Conservation (phyloP, 306 rosid species). For the Macrotyloma uniflorum region DNA sequence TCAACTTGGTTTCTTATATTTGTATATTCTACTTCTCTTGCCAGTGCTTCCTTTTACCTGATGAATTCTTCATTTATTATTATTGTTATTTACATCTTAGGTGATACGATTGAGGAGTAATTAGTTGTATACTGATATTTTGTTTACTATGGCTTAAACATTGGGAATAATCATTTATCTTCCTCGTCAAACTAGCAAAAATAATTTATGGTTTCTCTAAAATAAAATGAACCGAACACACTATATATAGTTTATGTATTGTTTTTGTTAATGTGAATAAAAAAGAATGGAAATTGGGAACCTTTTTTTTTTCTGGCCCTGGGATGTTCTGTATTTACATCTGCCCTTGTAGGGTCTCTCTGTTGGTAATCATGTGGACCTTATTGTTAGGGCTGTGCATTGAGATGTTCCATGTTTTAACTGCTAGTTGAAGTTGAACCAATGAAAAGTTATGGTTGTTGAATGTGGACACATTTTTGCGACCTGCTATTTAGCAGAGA, state of each 20-base stretch:
- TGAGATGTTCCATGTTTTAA: background rate
- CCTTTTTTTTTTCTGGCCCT: background rate
- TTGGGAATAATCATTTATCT: background rate
- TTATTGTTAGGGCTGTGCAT: background rate
- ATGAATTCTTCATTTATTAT: background rate
- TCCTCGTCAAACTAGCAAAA: background rate
- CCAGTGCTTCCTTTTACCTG: background rate
- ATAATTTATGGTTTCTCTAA: background rate
- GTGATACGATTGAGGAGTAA: background rate
- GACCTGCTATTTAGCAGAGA: background rate
- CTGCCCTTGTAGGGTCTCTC: background rate
- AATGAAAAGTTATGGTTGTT: background rate
- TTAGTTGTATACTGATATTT: background rate
- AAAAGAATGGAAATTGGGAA: background rate
- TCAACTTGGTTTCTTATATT: slow-evolving; percentile 12
- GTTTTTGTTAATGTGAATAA: background rate
- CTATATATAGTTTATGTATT: background rate
- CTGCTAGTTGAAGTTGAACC: background rate
- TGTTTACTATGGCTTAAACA: background rate
- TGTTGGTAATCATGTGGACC: slow-evolving; percentile 20
- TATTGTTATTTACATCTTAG: background rate
- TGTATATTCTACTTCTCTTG: slow-evolving; percentile 3
- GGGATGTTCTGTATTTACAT: background rate
- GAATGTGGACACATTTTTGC: background rate
- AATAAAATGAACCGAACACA: background rate